A percentile compares a stretch with the other conserved stretches of the same genome.
These are phyloP conservation scores for Centaurea solstitialis DNA, from an alignment of 129 eudicot genomes.

Conservation along the genomic window DNA sequence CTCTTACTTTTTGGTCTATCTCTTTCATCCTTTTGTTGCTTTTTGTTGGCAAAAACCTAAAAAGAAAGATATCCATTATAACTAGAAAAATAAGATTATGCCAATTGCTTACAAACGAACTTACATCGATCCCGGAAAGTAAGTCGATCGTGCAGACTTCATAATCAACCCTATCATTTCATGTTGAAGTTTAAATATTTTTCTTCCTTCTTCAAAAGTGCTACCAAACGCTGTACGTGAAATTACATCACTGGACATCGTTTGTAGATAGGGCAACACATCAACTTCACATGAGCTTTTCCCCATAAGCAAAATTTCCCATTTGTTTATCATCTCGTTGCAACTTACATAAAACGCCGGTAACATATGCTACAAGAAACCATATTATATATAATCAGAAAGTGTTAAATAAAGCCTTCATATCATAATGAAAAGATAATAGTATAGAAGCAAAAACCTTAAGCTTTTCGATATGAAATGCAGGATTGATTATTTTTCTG, in stretches of 20 bases:
- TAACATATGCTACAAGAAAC: not conserved
- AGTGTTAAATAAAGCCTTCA: not conserved
- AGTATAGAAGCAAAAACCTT: not conserved
- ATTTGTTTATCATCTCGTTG: not conserved
- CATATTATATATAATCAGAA: not conserved
- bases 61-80: not conserved
- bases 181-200: not conserved
- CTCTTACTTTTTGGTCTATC: not conserved
- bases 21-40: slow-evolving; percentile 10
- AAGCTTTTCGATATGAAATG: not conserved
- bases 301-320: not conserved
- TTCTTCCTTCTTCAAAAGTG: slow-evolving; percentile 1
- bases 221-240: not conserved
- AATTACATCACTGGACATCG: not conserved
- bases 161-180: not conserved
- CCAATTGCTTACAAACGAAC: not conserved
- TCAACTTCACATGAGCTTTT: not conserved
- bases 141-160: not conserved
- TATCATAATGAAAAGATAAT: not conserved
- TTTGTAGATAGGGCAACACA: not conserved
- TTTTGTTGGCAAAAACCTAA: slow-evolving; percentile 13
- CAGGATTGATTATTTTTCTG: slow-evolving; percentile 22
- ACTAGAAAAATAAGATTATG: not conserved
- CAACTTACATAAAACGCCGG: not conserved
- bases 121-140: slow-evolving; percentile 20